Percentiles rank a stretch among this genome's conserved stretches.
Evolutionary conservation across 2,329 filamentous ascomycete genomes (phyloP).

Genomic region (Lasiodiplodia sp.): DNA sequence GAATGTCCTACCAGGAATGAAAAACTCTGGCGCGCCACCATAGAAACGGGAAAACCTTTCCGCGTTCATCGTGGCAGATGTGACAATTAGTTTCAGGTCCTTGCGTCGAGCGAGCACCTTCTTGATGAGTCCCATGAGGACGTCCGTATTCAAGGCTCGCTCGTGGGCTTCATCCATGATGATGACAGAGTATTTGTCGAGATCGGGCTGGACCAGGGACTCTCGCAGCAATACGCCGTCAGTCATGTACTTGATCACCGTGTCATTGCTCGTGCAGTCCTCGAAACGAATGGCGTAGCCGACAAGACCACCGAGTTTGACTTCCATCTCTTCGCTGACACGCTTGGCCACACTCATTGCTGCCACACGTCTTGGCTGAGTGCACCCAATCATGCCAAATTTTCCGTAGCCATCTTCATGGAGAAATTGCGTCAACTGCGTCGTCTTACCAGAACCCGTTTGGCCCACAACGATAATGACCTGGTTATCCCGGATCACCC

Average conservation of each 20-base stretch:
- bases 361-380: constrained; percentile 92
- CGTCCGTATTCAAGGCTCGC: constrained; percentile 93
- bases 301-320: constrained; percentile 83
- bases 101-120: constrained; percentile 89
- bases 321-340: constrained; percentile 98
- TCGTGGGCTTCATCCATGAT: constrained; percentile 99
- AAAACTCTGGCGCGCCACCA: constrained; percentile 93
- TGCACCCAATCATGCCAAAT: constrained; percentile 91
- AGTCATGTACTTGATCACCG: constrained; percentile 98
- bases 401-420: constrained; percentile 94
- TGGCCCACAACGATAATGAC: constrained; percentile 97
- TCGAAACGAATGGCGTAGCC: constrained; percentile 99
- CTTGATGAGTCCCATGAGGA: constrained; percentile 96
- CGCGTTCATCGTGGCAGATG: constrained; percentile 97
- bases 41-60: constrained; percentile 97
- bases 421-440: constrained; percentile 94
- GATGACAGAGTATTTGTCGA: constrained; percentile 96
- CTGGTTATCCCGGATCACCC: constrained; percentile 95
- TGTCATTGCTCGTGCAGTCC: constrained; percentile 95
- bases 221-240: constrained; percentile 94
- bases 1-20: constrained; percentile 94
- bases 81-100: constrained; percentile 95
- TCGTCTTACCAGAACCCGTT: constrained; percentile 97
- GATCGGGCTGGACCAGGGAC: constrained; percentile 87
- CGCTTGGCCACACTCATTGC: constrained; percentile 99